phyloP scores from a whole-genome alignment of 176 grass and related monocot species.

The Rhynchospora pubera region DNA sequence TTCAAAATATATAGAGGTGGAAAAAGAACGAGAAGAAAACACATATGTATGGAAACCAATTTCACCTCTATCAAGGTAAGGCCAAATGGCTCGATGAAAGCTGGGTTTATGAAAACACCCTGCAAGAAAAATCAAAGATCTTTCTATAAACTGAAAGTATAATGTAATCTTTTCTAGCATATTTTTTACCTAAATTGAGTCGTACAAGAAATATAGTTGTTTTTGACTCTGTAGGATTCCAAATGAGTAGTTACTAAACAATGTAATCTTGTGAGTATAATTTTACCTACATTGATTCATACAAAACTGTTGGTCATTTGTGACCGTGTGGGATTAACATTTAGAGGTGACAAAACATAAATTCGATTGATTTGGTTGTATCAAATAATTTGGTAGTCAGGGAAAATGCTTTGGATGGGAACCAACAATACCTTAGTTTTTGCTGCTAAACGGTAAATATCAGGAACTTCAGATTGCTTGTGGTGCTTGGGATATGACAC shows the following conservation, averaged over 20 bases:
- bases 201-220: background rate
- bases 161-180: background rate
- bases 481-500: conserved; percentile 92
- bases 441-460: conserved; percentile 68
- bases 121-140: background rate
- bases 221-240: background rate
- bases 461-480: conserved; percentile 80
- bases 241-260: background rate
- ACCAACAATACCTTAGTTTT: conserved; percentile 55
- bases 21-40: background rate
- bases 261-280: too few relatives aligned
- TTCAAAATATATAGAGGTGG: background rate
- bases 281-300: too few relatives aligned
- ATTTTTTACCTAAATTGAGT: background rate
- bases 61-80: conserved; percentile 95
- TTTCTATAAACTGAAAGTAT: background rate
- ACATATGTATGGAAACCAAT: background rate
- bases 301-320: too few relatives aligned
- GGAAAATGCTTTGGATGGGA: background rate
- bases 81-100: conserved; percentile 77
- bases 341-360: background rate
- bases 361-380: background rate
- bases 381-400: background rate
- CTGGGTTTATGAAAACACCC: conserved; percentile 26
- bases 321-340: too few relatives aligned